These are phyloP conservation scores for Heterobasidion occidentale DNA, from an alignment of 1,284 basidiomycete species.

Conservation along the genomic window DNA sequence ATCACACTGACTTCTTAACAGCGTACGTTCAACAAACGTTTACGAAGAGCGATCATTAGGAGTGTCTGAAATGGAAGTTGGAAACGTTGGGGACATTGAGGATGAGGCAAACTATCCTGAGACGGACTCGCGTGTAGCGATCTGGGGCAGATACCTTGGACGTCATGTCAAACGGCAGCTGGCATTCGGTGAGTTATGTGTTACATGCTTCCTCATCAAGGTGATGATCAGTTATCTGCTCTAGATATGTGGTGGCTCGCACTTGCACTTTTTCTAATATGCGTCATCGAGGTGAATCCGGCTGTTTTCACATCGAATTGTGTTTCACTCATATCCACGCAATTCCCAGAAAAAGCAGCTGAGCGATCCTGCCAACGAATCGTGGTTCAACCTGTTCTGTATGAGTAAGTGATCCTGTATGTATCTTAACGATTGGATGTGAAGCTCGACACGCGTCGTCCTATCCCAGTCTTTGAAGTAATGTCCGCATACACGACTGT, in stretches of 20 bases:
- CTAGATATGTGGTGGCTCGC: conserved; percentile 88
- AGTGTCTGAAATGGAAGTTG: conserved; percentile 53
- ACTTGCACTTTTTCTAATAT: conserved; percentile 75
- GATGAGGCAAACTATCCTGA: conserved; percentile 35
- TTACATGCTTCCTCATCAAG: too few species aligned
- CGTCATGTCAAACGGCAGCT: conserved; percentile 84
- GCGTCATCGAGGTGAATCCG: conserved; percentile 71
- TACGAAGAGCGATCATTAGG: conserved; percentile 91
- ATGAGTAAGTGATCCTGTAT: conserved; percentile 12
- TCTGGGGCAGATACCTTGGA: conserved; percentile 73
- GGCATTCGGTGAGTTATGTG: conserved; percentile 57
- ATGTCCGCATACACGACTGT: conserved; percentile 67
- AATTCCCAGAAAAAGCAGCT: conserved; percentile 32
- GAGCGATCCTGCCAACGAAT: conserved; percentile 36
- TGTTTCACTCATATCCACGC: not conserved
- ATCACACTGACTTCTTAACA: conserved; percentile 21
- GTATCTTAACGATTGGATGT: not conserved
- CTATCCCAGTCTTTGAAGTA: conserved; percentile 46
- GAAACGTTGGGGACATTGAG: conserved; percentile 34
- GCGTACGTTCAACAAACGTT: conserved; percentile 92
- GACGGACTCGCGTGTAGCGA: conserved; percentile 41
- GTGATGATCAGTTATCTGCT: not conserved
- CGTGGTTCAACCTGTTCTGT: conserved; percentile 62
- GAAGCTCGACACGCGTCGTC: not conserved
- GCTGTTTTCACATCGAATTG: not conserved